phyloP scores from a whole-genome alignment of 371 early-diverging fungal species.

The Rhizopus delemar region DNA sequence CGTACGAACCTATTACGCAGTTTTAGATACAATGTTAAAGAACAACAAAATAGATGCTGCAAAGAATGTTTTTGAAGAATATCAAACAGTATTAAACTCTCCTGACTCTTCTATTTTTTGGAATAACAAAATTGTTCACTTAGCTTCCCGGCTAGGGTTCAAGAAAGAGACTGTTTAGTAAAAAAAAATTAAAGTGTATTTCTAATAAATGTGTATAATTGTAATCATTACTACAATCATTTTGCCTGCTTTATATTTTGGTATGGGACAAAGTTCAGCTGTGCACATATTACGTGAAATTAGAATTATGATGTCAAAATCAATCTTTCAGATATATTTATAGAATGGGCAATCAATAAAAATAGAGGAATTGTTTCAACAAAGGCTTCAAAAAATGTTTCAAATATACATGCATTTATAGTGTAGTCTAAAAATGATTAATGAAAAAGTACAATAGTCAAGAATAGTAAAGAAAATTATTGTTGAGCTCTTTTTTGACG shows the following conservation, averaged over 20 bases:
- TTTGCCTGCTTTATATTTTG: no score
- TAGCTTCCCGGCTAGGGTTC: conserved; percentile 8
- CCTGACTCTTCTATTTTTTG: conserved; percentile 23
- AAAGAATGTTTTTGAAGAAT: conserved; percentile 17
- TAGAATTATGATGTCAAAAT: no score
- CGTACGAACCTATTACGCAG: conserved; percentile 31
- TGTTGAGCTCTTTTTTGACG: not conserved
- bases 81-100: conserved; percentile 3
- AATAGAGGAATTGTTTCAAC: no score
- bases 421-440: not conserved
- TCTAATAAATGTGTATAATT: not conserved
- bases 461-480: no score
- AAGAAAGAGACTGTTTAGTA: not conserved
- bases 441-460: no score
- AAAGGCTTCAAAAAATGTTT: no score
- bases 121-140: conserved; percentile 14
- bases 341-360: no score
- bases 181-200: not conserved
- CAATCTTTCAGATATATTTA: no score
- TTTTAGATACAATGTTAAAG: conserved; percentile 24
- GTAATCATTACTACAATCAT: no score
- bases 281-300: no score
- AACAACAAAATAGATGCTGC: conserved; percentile 16
- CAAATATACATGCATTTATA: not conserved
- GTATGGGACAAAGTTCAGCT: no score